These are phyloP conservation scores for Ehretia macrophylla DNA, from an alignment of 257 asterid species.

Conservation along the genomic window DNA sequence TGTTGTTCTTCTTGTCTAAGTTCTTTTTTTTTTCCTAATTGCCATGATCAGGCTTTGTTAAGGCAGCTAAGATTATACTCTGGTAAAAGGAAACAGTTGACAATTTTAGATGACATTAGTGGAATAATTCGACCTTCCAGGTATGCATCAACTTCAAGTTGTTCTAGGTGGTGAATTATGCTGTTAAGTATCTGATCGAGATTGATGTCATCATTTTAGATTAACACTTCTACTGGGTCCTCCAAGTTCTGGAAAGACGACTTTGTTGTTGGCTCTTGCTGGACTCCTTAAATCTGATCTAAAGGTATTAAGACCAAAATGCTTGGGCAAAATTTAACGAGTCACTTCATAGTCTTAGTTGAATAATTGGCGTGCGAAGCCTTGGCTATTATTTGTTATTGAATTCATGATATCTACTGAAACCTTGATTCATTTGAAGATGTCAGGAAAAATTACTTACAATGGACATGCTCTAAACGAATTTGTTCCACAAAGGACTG, in stretches of 20 bases:
- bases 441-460: conserved; percentile 88
- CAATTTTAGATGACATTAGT: conserved; percentile 73
- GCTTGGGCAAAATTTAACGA: background rate
- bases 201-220: conserved; percentile 38
- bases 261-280: conserved; percentile 82
- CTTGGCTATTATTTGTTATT: background rate
- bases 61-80: conserved; percentile 61
- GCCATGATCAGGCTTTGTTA: conserved; percentile 47
- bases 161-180: conserved; percentile 12
- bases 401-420: conserved; percentile 16
- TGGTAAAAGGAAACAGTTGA: conserved; percentile 56
- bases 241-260: conserved; percentile 97
- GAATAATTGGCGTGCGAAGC: background rate
- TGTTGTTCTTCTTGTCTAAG: background rate
- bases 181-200: conserved; percentile 3
- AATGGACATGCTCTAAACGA: conserved; percentile 83
- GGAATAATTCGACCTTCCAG: conserved; percentile 97
- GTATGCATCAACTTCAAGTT: conserved; percentile 33
- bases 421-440: conserved; percentile 45
- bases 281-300: conserved; percentile 84
- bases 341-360: background rate
- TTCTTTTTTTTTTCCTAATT: background rate
- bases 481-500: conserved; percentile 85
- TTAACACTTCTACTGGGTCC: conserved; percentile 90
- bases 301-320: conserved; percentile 48